Conservation (phyloP, 257 asterid species). For the Solanum virginianum region DNA sequence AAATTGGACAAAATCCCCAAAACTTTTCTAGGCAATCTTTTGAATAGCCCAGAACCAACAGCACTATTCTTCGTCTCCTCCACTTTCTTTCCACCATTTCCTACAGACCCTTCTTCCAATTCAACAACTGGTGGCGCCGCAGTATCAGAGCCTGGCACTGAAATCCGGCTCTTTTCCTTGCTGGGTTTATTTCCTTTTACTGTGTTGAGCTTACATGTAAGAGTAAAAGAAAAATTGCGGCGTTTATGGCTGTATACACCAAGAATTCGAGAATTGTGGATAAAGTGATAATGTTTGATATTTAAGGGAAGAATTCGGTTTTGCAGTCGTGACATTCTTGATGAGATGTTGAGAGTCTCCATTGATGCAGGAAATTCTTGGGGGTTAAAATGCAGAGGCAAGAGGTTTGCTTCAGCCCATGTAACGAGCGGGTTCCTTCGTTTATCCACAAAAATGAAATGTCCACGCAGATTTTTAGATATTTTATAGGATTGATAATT, state of each 20-base stretch:
- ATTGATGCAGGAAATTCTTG: neutral
- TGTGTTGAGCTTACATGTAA: constrained; percentile 37
- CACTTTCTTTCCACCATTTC: constrained; percentile 5
- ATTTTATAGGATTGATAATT: too few species aligned
- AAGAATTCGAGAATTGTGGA: constrained; percentile 10
- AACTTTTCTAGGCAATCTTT: constrained; percentile 37
- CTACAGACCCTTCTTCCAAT: constrained; percentile 7
- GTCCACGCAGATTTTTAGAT: too few species aligned
- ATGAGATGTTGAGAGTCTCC: neutral
- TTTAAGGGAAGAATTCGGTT: neutral
- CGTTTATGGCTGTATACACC: constrained; percentile 6
- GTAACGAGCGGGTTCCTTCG: neutral
- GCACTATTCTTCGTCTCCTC: constrained; percentile 14
- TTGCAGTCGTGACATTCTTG: neutral
- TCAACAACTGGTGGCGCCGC: constrained; percentile 55
- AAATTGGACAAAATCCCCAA: constrained; percentile 62
- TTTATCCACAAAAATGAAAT: neutral
- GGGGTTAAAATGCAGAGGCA: neutral
- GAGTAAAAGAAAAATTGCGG: constrained; percentile 16
- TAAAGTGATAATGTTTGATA: neutral
- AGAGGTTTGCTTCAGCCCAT: neutral
- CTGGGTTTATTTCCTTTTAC: constrained; percentile 17
- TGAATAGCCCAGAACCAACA: constrained; percentile 17
- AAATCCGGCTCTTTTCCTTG: constrained; percentile 22
- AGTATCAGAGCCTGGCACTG: constrained; percentile 53